Evolutionary conservation across 441 rosid genomes (phyloP), one percentile per base, ranked within the genome.

Genomic region (Croton setiger): DNA sequence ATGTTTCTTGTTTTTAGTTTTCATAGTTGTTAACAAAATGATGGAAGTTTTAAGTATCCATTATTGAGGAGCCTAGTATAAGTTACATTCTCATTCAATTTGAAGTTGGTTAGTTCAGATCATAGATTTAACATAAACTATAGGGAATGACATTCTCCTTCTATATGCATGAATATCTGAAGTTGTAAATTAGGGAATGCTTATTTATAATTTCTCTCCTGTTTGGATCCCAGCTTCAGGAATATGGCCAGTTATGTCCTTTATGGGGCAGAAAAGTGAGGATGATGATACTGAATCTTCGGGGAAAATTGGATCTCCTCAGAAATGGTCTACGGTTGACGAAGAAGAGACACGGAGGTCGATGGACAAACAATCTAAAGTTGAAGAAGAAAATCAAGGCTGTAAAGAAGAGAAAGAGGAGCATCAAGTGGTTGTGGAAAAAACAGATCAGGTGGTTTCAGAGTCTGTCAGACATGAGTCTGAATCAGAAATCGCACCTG

Each of bases 221-320:
- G 37, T 65, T 77, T 68, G 58, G 55, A 12, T 68, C 64, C 73
- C 78, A 81, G 86, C 85, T 79, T 84, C 91, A n/a, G 91, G 88
- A 73, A 71, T 84, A 78, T 89, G 95, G 97, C 92, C 96, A 67
- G 88, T 86, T 43, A 85, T 89, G 88, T 63, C 92, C 77, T 89
- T 91, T 80, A 86, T 87, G 88, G 97, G 98, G 64, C 85, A 87
- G 17, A 81, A 72, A 72, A 75, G 78, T 69, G 96, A 81, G 68
- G 97, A 83, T 47, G 69, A 65, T 64, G 60, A 49, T 27, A 80
- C 39, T 18, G 79, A 72, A 52, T 74, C 85, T 64, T 74, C 78
- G 0, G 78, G 68, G 67, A 71, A 76, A 67, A 71, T 85, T 58
- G 79, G 44, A 63, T 85, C 82, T 64, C 72, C 77, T 9, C 71